A percentile compares a stretch with the other conserved stretches of the same genome.
phyloP scores from a whole-genome alignment of 83 land plant genomes.

The Diphasiastrum complanatum region DNA sequence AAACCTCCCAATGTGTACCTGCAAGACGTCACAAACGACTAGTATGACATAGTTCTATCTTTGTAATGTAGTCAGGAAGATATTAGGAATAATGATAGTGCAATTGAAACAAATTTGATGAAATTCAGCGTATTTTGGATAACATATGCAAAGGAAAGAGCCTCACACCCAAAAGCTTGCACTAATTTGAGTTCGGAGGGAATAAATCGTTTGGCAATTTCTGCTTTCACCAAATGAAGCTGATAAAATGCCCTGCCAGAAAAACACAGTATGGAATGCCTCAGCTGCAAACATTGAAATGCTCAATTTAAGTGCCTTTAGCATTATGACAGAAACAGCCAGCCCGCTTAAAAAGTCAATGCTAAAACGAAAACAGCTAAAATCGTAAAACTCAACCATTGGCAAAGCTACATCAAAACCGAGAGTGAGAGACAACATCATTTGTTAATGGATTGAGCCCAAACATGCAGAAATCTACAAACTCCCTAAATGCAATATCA shows the following conservation, averaged over 20 bases:
- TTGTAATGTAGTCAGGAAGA: background rate
- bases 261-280: background rate
- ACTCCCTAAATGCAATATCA: too few species aligned
- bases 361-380: background rate
- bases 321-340: slow-evolving; percentile 4
- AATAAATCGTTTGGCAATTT: slow-evolving; percentile 57
- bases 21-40: slow-evolving; percentile 9
- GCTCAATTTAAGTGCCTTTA: background rate
- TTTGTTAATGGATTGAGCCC: too few species aligned
- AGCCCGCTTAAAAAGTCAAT: background rate
- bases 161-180: slow-evolving; percentile 79
- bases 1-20: slow-evolving; percentile 94
- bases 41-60: background rate
- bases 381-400: background rate
- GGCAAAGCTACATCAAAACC: too few species aligned
- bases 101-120: too few species aligned
- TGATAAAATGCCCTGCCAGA: slow-evolving; percentile 79
- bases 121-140: too few species aligned
- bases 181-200: slow-evolving; percentile 77
- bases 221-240: slow-evolving; percentile 78
- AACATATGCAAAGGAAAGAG: slow-evolving; percentile 4
- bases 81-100: background rate
- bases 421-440: too few species aligned
- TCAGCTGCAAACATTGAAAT: background rate
- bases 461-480: too few species aligned